phyloP scores from a whole-genome alignment of 1,139 yeast species.

The Candida mesenterica region DNA sequence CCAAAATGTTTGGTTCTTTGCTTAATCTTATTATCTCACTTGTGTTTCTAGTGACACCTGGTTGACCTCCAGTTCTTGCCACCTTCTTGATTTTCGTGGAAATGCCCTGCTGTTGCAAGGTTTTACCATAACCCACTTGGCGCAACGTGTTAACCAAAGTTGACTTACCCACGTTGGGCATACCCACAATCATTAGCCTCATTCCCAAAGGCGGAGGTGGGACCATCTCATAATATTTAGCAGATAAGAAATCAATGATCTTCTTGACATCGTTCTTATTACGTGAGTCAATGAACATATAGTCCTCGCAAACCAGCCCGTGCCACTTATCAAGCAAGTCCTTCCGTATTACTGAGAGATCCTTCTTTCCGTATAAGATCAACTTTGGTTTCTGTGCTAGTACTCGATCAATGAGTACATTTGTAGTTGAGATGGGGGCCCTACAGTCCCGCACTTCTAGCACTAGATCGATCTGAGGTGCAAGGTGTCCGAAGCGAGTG shows the following conservation, averaged over 20 bases:
- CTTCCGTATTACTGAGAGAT: conserved; percentile 38
- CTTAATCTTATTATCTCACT: conserved; percentile 72
- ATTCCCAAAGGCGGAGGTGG: conserved; percentile 85
- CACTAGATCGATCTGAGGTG: conserved; percentile 79
- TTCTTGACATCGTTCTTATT: conserved; percentile 48
- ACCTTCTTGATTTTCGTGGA: conserved; percentile 56
- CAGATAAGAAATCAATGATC: conserved; percentile 50
- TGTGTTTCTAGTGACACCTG: conserved; percentile 85
- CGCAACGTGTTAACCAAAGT: conserved; percentile 77
- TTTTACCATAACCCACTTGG: conserved; percentile 44
- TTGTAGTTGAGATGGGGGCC: conserved; percentile 84
- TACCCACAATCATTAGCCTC: conserved; percentile 76
- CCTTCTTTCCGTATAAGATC: conserved; percentile 69
- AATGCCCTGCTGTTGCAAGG: conserved; percentile 18
- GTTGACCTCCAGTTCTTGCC: conserved; percentile 82
- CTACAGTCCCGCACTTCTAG: conserved; percentile 85
- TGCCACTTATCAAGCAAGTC: conserved; percentile 54
- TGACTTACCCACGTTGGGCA: conserved; percentile 99
- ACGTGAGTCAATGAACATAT: conserved; percentile 61
- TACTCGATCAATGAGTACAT: conserved; percentile 72
- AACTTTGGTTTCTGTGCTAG: conserved; percentile 58
- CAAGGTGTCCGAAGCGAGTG: conserved; percentile 61
- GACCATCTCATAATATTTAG: conserved; percentile 40
- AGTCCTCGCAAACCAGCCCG: conserved; percentile 45
- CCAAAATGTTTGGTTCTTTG: conserved; percentile 61